phyloP scores from a whole-genome alignment of 1,284 basidiomycete genomes.

The Grifola frondosa region DNA sequence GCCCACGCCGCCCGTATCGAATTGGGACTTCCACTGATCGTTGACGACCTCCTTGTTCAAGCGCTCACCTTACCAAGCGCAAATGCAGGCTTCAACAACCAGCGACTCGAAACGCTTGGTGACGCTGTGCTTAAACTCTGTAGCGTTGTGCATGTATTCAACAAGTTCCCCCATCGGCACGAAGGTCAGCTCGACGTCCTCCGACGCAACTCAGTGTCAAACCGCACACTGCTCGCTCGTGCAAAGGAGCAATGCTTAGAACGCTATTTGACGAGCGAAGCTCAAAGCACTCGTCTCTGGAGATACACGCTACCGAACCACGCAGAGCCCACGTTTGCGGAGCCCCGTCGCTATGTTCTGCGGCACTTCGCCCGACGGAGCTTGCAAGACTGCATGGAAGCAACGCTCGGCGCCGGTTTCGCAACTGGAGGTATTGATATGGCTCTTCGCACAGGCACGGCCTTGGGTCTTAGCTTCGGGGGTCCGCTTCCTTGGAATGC shows the following conservation, averaged over 20 bases:
- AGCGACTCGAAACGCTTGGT: slow-evolving; percentile 81
- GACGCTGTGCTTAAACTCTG: slow-evolving; percentile 80
- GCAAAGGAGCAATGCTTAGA: slow-evolving; percentile 66
- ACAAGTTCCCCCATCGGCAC: slow-evolving; percentile 70
- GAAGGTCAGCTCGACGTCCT: slow-evolving; percentile 77
- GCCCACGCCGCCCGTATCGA: slow-evolving; percentile 47
- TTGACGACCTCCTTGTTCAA: slow-evolving; percentile 59
- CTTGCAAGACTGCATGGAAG: slow-evolving; percentile 85
- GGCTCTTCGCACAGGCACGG: slow-evolving; percentile 62
- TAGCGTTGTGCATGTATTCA: slow-evolving; percentile 73
- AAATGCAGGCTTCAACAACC: slow-evolving; percentile 67
- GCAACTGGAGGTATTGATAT: slow-evolving; percentile 66
- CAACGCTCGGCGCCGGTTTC: slow-evolving; percentile 74
- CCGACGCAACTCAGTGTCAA: slow-evolving; percentile 64
- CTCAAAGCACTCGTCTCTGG: slow-evolving; percentile 58
- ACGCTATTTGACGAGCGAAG: slow-evolving; percentile 61
- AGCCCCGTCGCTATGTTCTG: slow-evolving; percentile 27
- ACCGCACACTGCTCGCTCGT: slow-evolving; percentile 63
- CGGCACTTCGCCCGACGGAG: slow-evolving; percentile 61
- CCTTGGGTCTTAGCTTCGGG: slow-evolving; percentile 70
- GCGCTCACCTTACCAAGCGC: slow-evolving; percentile 73
- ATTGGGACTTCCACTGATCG: slow-evolving; percentile 59
- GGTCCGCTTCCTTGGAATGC: slow-evolving; percentile 60
- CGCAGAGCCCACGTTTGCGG: slow-evolving; percentile 28
- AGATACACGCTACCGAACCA: slow-evolving; percentile 46